A percentile compares a stretch with the other conserved stretches of the same genome.
Evolutionary conservation across 1,284 basidiomycete species (phyloP).

Genomic region (Mycena sp.): DNA sequence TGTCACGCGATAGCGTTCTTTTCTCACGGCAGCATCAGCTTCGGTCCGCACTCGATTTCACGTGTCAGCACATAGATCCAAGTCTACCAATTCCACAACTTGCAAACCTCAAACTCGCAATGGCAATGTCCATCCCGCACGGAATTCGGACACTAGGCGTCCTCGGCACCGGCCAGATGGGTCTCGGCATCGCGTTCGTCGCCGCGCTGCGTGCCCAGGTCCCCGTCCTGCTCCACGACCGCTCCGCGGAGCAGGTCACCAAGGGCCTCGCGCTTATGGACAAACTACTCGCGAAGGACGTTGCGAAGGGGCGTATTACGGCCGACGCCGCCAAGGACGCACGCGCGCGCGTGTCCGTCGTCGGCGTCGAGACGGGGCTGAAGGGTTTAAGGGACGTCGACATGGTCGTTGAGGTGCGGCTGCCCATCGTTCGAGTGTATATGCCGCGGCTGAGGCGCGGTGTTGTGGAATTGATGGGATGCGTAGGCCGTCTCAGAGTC

Average conservation of each 20-base stretch:
- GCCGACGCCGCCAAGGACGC: conserved; percentile 81
- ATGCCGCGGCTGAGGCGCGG: not conserved
- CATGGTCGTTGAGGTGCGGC: conserved; percentile 90
- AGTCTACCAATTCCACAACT: too few species aligned
- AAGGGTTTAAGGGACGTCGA: conserved; percentile 79
- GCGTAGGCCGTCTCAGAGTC: conserved; percentile 90
- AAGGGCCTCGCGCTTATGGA: conserved; percentile 81
- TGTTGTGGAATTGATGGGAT: not conserved
- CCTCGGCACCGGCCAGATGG: conserved; percentile 90
- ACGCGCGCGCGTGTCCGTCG: conserved; percentile 66
- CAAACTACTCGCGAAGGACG: conserved; percentile 88
- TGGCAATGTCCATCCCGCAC: conserved; percentile 67
- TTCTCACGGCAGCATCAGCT: too few species aligned
- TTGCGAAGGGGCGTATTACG: conserved; percentile 84
- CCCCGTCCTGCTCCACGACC: conserved; percentile 80
- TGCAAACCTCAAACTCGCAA: too few species aligned
- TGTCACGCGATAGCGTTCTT: too few species aligned
- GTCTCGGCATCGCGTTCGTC: conserved; percentile 88
- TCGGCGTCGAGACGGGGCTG: conserved; percentile 55
- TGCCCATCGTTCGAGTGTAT: too few species aligned
- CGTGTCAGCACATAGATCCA: too few species aligned
- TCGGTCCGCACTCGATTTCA: too few species aligned
- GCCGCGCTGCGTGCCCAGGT: conserved; percentile 83
- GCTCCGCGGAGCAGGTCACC: conserved; percentile 68
- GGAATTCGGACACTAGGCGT: conserved; percentile 77